Evolutionary conservation across 2,329 filamentous ascomycete genomes (phyloP).

Genomic region (Pestalotiopsis sp.): DNA sequence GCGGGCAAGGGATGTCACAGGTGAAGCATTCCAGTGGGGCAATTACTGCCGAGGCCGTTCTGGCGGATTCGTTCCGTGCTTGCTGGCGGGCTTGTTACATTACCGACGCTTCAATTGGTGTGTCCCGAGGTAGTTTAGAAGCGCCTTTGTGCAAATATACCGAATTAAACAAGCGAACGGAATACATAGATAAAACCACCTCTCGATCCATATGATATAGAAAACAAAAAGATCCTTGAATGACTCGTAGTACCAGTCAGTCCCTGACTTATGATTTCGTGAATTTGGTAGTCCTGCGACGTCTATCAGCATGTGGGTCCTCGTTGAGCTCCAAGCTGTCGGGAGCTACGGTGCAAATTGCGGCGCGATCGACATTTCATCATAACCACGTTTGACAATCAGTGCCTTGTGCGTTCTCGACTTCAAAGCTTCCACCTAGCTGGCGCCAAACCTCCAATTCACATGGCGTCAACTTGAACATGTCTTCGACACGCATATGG

Average conservation of each 20-base stretch:
- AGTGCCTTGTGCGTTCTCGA: background rate
- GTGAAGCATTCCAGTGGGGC: constrained; percentile 9
- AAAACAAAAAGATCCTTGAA: background rate
- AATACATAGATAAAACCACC: no score
- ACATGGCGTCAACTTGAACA: constrained; percentile 2
- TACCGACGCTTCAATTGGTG: no score
- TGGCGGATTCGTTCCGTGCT: constrained; percentile 4
- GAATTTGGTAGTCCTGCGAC: background rate
- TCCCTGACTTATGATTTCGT: background rate
- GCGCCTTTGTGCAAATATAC: no score
- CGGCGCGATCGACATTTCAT: background rate
- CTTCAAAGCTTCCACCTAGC: background rate
- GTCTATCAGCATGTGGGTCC: background rate
- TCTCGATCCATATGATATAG: no score
- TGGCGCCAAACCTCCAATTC: background rate
- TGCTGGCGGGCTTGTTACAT: background rate
- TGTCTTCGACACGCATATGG: constrained; percentile 5
- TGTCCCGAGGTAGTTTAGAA: no score
- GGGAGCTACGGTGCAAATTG: constrained; percentile 5
- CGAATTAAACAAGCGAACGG: no score
- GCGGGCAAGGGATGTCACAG: background rate
- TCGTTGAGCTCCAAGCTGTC: constrained; percentile 1
- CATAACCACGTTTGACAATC: background rate
- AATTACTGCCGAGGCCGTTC: constrained; percentile 5
- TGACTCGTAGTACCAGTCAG: background rate